phyloP scores from a whole-genome alignment of 345 rosid species.

The Capsella bursapastoris region DNA sequence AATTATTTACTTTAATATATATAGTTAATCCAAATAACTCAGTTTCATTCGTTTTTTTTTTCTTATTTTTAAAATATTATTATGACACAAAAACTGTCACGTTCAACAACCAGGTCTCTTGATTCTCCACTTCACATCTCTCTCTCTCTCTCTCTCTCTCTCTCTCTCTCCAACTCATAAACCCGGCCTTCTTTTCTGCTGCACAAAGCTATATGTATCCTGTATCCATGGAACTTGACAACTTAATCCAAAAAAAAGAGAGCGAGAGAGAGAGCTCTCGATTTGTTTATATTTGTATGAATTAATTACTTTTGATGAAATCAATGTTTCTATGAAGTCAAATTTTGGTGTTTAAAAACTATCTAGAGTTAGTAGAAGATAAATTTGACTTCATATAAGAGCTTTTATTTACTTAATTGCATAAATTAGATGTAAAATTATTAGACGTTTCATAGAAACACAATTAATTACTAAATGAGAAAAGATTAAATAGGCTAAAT shows the following conservation, averaged over 20 bases:
- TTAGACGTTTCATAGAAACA: neutral
- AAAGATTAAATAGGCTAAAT: neutral
- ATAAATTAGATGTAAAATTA: neutral
- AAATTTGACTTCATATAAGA: neutral
- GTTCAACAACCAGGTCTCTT: conserved; percentile 46
- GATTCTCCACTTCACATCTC: conserved; percentile 38
- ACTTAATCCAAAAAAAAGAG: neutral
- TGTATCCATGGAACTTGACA: conserved; percentile 32
- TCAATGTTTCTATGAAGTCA: neutral
- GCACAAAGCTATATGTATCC: neutral
- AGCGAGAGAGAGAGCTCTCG: neutral
- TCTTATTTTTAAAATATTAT: neutral
- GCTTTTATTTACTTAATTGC: neutral
- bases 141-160: conserved; percentile 3
- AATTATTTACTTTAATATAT: conserved; percentile 26
- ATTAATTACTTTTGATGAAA: neutral
- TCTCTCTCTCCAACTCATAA: conserved; percentile 21
- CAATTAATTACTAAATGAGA: neutral
- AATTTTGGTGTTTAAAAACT: neutral
- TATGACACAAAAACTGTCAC: conserved; percentile 41
- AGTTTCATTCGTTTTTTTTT: conserved; percentile 13
- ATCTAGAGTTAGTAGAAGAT: neutral
- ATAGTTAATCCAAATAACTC: conserved; percentile 22
- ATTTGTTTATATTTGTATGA: neutral
- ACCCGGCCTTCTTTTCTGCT: neutral